Evolutionary conservation across 495 filamentous ascomycete species (phyloP).

Genomic region (Aspergillus panamensis): DNA sequence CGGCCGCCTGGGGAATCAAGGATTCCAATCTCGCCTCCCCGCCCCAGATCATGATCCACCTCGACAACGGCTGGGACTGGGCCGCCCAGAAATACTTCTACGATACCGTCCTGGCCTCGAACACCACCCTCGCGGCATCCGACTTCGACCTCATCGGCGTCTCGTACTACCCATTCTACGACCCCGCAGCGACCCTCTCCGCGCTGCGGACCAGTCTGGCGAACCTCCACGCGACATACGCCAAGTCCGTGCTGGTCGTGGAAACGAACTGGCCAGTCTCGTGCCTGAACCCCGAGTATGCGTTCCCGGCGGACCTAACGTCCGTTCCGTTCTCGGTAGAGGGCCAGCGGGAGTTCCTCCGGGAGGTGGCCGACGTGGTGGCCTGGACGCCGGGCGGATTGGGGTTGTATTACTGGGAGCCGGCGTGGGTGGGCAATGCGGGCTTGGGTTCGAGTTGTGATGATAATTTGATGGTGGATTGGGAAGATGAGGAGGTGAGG

Average conservation of each 20-base stretch:
- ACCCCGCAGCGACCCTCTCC: conserved; percentile 50
- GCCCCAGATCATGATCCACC: conserved; percentile 65
- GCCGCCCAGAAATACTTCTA: conserved; percentile 61
- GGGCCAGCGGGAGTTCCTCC: conserved; percentile 57
- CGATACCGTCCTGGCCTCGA: conserved; percentile 50
- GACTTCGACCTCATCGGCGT: conserved; percentile 70
- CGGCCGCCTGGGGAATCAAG: conserved; percentile 59
- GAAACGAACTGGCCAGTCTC: conserved; percentile 67
- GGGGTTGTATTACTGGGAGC: conserved; percentile 71
- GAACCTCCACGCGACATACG: conserved; percentile 56
- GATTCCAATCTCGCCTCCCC: conserved; percentile 53
- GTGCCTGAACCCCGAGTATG: conserved; percentile 51
- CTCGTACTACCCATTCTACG: conserved; percentile 69
- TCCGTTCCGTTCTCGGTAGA: conserved; percentile 56
- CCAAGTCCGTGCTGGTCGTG: conserved; percentile 59
- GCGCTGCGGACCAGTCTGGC: conserved; percentile 52
- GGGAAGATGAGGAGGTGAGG: conserved; percentile 26
- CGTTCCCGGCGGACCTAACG: conserved; percentile 56
- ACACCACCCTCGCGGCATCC: conserved; percentile 44
- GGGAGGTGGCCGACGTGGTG: conserved; percentile 52
- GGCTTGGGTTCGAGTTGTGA: conserved; percentile 53
- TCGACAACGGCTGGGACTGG: conserved; percentile 70
- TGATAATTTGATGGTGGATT: conserved; percentile 47
- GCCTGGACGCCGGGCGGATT: conserved; percentile 42
- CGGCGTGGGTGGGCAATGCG: conserved; percentile 63